Evolutionary conservation across 352 stramenopile species (phyloP).

Genomic region (Globisporangium parvum): DNA sequence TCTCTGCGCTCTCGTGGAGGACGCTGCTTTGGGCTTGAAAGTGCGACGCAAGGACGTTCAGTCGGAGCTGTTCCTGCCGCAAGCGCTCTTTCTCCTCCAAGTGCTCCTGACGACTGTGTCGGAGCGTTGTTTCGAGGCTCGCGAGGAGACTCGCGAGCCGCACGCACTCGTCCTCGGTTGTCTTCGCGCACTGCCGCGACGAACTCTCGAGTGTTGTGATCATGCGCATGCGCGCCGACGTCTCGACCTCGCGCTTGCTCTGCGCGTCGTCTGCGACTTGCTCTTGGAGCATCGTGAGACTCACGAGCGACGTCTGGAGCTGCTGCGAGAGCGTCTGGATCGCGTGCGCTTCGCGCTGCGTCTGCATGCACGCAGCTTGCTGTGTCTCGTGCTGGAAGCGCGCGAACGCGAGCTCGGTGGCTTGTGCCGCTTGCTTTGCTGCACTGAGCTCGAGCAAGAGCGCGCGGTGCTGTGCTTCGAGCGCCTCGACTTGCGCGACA

Average conservation of each 20-base stretch:
- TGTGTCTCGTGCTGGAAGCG: constrained; percentile 31
- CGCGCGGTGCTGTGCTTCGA: constrained; percentile 27
- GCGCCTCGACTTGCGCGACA: constrained; percentile 17
- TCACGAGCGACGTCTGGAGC: constrained; percentile 45
- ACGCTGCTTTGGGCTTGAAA: constrained; percentile 58
- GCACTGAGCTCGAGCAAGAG: constrained; percentile 17
- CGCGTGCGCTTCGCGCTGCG: constrained; percentile 34
- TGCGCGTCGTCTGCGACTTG: constrained; percentile 33
- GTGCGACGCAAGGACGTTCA: constrained; percentile 51
- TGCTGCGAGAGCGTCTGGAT: constrained; percentile 45
- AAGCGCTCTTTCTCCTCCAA: constrained; percentile 73
- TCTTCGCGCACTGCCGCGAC: constrained; percentile 43
- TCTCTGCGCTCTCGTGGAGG: constrained; percentile 43
- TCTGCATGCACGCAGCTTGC: constrained; percentile 27
- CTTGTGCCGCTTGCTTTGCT: constrained; percentile 25
- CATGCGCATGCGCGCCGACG: constrained; percentile 47
- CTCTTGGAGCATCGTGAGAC: constrained; percentile 40
- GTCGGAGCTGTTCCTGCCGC: constrained; percentile 55
- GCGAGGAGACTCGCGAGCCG: constrained; percentile 43
- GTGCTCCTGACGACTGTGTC: constrained; percentile 45
- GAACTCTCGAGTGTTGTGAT: constrained; percentile 55
- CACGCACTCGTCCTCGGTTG: constrained; percentile 55
- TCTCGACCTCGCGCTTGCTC: constrained; percentile 35
- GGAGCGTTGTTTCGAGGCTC: constrained; percentile 45
- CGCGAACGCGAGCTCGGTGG: constrained; percentile 21